These are phyloP conservation scores for Fusarium tupiense DNA, from an alignment of 2,329 filamentous ascomycete species.

Conservation along the genomic window DNA sequence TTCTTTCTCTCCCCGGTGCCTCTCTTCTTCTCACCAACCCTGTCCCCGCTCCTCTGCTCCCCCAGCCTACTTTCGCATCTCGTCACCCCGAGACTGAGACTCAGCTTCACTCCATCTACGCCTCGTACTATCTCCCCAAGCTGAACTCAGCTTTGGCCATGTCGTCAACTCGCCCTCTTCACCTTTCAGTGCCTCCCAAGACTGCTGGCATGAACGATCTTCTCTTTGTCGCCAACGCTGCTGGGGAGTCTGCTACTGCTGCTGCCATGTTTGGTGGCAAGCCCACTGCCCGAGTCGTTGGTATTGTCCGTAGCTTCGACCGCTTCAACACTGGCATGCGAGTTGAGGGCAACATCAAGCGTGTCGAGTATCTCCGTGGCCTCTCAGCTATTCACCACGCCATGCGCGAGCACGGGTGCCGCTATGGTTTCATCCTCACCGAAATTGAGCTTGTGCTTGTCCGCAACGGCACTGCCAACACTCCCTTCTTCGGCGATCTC, in stretches of 20 bases:
- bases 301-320: constrained; percentile 91
- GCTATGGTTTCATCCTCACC: constrained; percentile 96
- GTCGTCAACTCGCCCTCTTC: constrained; percentile 73
- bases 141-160: constrained; percentile 85
- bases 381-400: constrained; percentile 86
- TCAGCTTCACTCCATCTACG: constrained; percentile 79
- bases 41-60: constrained; percentile 70
- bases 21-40: constrained; percentile 76
- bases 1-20: constrained; percentile 78
- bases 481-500: constrained; percentile 88
- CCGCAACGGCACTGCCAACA: constrained; percentile 76
- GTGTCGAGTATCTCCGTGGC: constrained; percentile 88
- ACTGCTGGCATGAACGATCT: constrained; percentile 58
- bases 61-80: constrained; percentile 64
- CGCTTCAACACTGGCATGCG: constrained; percentile 97
- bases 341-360: constrained; percentile 82
- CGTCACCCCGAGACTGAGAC: constrained; percentile 82
- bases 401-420: constrained; percentile 92
- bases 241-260: constrained; percentile 65
- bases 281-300: constrained; percentile 71
- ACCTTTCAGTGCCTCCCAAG: constrained; percentile 57
- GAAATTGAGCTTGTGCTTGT: constrained; percentile 95
- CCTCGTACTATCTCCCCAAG: constrained; percentile 83
- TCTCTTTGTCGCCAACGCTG: constrained; percentile 72
- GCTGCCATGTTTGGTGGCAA: constrained; percentile 61